Evolutionary conservation across 1,284 basidiomycete genomes (phyloP).

Genomic region (Lentinus polychrous): DNA sequence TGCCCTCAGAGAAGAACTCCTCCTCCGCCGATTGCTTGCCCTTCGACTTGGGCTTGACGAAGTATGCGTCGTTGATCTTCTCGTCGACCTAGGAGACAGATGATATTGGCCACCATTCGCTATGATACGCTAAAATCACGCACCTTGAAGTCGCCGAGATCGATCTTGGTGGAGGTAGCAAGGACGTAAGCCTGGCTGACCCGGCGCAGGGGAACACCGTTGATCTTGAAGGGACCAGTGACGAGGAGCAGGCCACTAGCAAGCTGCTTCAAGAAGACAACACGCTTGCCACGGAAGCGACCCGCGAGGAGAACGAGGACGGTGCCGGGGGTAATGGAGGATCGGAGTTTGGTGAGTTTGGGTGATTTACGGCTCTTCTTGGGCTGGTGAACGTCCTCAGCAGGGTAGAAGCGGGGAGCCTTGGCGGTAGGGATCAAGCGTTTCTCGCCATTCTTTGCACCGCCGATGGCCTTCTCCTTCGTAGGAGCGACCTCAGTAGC

Average conservation of each 20-base stretch:
- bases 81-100: constrained; percentile 56
- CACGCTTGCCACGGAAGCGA: constrained; percentile 97
- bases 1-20: constrained; percentile 94
- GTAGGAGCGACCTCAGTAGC: constrained; percentile 50
- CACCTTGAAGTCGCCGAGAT: constrained; percentile 75
- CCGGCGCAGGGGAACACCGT: constrained; percentile 96
- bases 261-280: constrained; percentile 98
- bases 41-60: constrained; percentile 76
- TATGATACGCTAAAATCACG: constrained; percentile 17
- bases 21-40: constrained; percentile 79
- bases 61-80: constrained; percentile 95
- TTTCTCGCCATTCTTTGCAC: constrained; percentile 88
- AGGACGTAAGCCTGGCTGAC: constrained; percentile 99
- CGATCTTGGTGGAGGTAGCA: constrained; percentile 94
- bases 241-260: constrained; percentile 91
- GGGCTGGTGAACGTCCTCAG: constrained; percentile 87
- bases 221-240: constrained; percentile 97
- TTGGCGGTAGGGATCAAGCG: constrained; percentile 83
- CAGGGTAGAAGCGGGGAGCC: constrained; percentile 94
- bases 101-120: not conserved
- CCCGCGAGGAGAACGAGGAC: constrained; percentile 97
- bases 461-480: constrained; percentile 83
- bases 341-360: constrained; percentile 74
- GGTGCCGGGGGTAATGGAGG: constrained; percentile 90
- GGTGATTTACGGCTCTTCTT: constrained; percentile 90